These are phyloP conservation scores for Leptodontidium sp. DNA, from an alignment of 2,329 filamentous ascomycete genomes.

Conservation along the genomic window DNA sequence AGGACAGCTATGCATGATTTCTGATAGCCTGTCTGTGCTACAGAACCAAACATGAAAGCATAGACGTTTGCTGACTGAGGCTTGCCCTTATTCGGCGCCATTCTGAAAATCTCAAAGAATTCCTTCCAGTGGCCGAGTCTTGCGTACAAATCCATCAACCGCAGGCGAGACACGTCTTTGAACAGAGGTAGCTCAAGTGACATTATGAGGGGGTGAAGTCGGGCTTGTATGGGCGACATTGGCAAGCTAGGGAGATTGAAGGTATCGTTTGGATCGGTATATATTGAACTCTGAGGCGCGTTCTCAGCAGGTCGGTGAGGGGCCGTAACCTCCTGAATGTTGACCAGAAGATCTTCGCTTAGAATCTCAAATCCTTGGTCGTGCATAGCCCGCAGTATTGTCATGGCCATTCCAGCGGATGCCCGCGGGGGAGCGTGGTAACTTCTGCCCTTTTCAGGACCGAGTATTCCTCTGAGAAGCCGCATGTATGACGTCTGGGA, in stretches of 20 bases:
- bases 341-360: slow-evolving; percentile 44
- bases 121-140: slow-evolving; percentile 58
- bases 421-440: slow-evolving; percentile 29
- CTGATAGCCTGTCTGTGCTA: slow-evolving; percentile 55
- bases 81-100: slow-evolving; percentile 58
- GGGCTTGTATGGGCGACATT: slow-evolving; percentile 34
- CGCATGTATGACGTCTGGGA: slow-evolving; percentile 47
- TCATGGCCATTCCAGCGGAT: slow-evolving; percentile 47
- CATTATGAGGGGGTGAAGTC: slow-evolving; percentile 56
- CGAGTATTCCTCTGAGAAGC: slow-evolving; percentile 50
- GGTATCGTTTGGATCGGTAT: slow-evolving; percentile 32
- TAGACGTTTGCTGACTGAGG: slow-evolving; percentile 64
- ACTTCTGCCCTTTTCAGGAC: slow-evolving; percentile 36
- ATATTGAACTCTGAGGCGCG: slow-evolving; percentile 44
- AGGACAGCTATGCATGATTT: slow-evolving; percentile 56
- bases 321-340: slow-evolving; percentile 39
- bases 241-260: slow-evolving; percentile 37
- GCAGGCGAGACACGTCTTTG: slow-evolving; percentile 49
- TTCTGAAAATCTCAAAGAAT: slow-evolving; percentile 69
- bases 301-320: slow-evolving; percentile 6
- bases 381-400: slow-evolving; percentile 52
- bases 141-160: slow-evolving; percentile 58
- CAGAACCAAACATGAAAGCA: slow-evolving; percentile 57
- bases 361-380: slow-evolving; percentile 52
- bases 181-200: slow-evolving; percentile 54